phyloP scores from a whole-genome alignment of 768 basidiomycete genomes.

The Omphalotus guepiniiformis region DNA sequence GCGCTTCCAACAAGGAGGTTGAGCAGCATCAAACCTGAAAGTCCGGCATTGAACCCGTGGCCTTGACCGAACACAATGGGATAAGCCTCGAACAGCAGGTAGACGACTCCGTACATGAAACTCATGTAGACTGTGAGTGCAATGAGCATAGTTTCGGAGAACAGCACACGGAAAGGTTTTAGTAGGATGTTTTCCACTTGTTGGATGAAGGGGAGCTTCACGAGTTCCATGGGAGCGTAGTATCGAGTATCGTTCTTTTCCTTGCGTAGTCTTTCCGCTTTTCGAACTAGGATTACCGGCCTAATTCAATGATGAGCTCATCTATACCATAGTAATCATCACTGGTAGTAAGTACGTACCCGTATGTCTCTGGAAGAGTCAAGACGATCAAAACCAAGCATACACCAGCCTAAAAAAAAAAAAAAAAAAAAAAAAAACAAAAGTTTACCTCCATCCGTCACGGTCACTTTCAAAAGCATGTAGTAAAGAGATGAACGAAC shows the following conservation, averaged over 20 bases:
- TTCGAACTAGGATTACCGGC: conserved; percentile 50
- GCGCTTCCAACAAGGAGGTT: conserved; percentile 53
- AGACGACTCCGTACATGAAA: conserved; percentile 62
- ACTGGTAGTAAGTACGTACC: conserved; percentile 25
- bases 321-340: neutral
- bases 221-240: conserved; percentile 47
- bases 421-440: too few species aligned
- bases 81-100: conserved; percentile 58
- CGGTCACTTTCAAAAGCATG: neutral
- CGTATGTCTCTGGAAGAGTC: conserved; percentile 65
- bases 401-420: conserved; percentile 43
- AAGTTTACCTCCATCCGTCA: too few species aligned
- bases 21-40: conserved; percentile 56
- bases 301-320: conserved; percentile 21
- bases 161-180: conserved; percentile 62
- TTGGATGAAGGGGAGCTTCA: conserved; percentile 32
- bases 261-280: conserved; percentile 45
- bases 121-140: conserved; percentile 58
- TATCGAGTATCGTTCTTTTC: conserved; percentile 48
- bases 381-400: conserved; percentile 48
- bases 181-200: conserved; percentile 43
- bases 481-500: conserved; percentile 26
- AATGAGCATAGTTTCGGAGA: too few species aligned
- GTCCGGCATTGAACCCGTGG: conserved; percentile 48
- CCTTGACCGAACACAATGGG: conserved; percentile 51